Evolutionary conservation across 2,329 filamentous ascomycete species (phyloP).

Genomic region (Emydomyces testavorans): DNA sequence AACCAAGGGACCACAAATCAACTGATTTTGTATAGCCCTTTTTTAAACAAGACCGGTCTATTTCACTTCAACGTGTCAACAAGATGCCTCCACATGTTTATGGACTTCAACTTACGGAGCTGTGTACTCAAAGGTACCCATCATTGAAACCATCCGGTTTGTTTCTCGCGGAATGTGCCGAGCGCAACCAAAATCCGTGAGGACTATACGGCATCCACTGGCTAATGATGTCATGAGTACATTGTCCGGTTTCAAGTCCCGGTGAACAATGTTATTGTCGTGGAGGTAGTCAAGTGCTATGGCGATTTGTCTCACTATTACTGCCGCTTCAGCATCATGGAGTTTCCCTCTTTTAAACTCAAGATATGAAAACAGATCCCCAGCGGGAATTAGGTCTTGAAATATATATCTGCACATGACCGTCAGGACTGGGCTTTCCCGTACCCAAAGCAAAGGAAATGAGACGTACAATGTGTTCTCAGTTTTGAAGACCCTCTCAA

Average conservation of each 20-base stretch:
- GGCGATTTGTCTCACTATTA: slow-evolving; percentile 46
- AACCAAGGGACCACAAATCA: slow-evolving; percentile 54
- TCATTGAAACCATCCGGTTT: slow-evolving; percentile 42
- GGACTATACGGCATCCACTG: slow-evolving; percentile 42
- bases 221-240: slow-evolving; percentile 47
- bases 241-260: slow-evolving; percentile 54
- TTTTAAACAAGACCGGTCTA: slow-evolving; percentile 6
- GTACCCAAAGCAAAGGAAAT: slow-evolving; percentile 4
- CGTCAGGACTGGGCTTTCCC: not conserved
- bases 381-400: slow-evolving; percentile 48
- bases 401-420: slow-evolving; percentile 43
- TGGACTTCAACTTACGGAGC: slow-evolving; percentile 43
- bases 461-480: slow-evolving; percentile 42
- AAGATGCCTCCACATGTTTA: not conserved
- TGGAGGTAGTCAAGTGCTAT: slow-evolving; percentile 50
- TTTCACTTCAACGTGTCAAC: slow-evolving; percentile 20
- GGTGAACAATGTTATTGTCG: slow-evolving; percentile 44
- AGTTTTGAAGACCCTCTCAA: slow-evolving; percentile 47
- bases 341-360: slow-evolving; percentile 40
- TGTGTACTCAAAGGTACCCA: slow-evolving; percentile 47
- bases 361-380: slow-evolving; percentile 51
- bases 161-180: slow-evolving; percentile 24
- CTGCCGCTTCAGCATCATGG: slow-evolving; percentile 41
- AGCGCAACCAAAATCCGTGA: slow-evolving; percentile 52
- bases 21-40: slow-evolving; percentile 44